Base-by-base conservation (phyloP, 176 grass and related monocot genomes). In the Microstegium vimineum region DNA sequence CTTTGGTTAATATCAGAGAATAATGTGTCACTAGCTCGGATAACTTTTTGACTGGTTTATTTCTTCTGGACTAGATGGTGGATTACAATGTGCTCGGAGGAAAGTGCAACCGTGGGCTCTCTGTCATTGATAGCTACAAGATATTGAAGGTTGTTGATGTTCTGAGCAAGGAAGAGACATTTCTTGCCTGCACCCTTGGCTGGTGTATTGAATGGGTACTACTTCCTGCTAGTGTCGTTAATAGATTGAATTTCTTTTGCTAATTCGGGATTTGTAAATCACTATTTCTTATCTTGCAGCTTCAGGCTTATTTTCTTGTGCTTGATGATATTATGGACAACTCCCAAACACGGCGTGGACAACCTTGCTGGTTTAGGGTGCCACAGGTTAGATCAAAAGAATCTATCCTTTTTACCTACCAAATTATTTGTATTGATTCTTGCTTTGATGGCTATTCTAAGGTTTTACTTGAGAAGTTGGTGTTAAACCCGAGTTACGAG, bases 151-250 rank as follows among this genome's bases (percentile, higher is more conserved):
- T 83, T 35, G 80, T 82, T 31, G 66, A 78, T 69, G 84, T 91
- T 78, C 81, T 94, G 35, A 95, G 62, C 79, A 80, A 91, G 77
- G 89, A 87, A 18, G 96, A 95, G 52, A 64, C 51, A 42, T 99
- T 91, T 90, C 96, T 91, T 78, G 73, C 89, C 25, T 95, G 93
- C 89, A 86, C 87, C 82, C 89, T 99, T 88, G 96, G 96, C 68
- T 99, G 96, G 96, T 99, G 96, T 84, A 95, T 99, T 87, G 96
- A 99, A 90, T 99, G 96, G 96, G 96, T 99, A 94, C 76, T 14
- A 54, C 35, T 62, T 77, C 35, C 54, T 46, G 8, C 26, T 14
- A 17, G 51, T 40, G 9, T 62, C 66, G 18, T 81, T 37, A 59
- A 37, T 73, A 59, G 17, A 14, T 74, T 17, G 31, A 61, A 37